A percentile compares a stretch with the other conserved stretches of the same genome.
Conservation (phyloP, 2,329 filamentous ascomycete genomes). For the Gaeumannomyces tritici region DNA sequence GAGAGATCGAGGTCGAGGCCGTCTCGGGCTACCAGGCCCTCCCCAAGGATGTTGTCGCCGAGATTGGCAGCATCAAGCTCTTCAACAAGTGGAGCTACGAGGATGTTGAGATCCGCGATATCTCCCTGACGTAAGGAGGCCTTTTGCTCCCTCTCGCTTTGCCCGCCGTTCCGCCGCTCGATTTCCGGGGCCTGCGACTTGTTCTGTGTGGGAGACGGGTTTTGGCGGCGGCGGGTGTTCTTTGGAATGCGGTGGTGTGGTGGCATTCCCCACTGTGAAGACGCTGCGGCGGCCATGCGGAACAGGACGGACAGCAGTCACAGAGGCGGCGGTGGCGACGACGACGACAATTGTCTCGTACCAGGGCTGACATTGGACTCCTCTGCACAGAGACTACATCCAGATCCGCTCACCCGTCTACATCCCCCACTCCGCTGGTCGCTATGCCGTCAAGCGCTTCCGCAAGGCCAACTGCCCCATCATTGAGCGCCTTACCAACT, state of each 20-base stretch:
- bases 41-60: conserved; percentile 83
- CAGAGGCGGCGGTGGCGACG: no score
- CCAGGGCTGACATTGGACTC: conserved; percentile 6
- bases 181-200: background rate
- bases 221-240: background rate
- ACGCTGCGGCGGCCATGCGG: background rate
- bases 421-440: conserved; percentile 96
- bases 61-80: conserved; percentile 89
- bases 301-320: background rate
- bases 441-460: conserved; percentile 99
- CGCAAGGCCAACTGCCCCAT: conserved; percentile 99
- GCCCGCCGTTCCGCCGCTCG: conserved; percentile 9
- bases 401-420: conserved; percentile 99
- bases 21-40: conserved; percentile 68
- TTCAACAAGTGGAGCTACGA: conserved; percentile 95
- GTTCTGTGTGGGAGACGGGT: background rate
- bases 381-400: conserved; percentile 79
- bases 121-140: conserved; percentile 93
- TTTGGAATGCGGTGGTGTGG: background rate
- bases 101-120: conserved; percentile 99
- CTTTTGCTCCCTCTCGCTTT: conserved; percentile 15
- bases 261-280: background rate
- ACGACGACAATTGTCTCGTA: background rate
- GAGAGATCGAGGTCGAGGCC: conserved; percentile 87
- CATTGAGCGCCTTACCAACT: conserved; percentile 99